These are phyloP conservation scores for Lichtheimia hyalospora DNA, from an alignment of 371 early-diverging fungal genomes.

Conservation along the genomic window DNA sequence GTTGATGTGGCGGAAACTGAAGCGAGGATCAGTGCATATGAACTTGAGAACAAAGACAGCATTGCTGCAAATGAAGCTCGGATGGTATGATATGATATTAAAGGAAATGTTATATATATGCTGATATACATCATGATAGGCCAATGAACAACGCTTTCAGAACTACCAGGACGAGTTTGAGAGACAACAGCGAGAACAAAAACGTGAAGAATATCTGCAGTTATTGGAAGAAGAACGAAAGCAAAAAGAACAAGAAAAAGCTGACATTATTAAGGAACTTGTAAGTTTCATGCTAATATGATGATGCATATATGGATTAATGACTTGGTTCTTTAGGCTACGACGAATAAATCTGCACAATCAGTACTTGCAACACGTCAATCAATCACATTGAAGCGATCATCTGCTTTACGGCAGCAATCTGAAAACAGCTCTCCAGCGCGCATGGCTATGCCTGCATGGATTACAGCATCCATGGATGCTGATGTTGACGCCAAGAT, in stretches of 20 bases:
- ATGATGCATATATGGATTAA: neutral
- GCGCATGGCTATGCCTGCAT: slow-evolving; percentile 35
- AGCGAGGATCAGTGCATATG: slow-evolving; percentile 76
- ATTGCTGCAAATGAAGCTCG: slow-evolving; percentile 72
- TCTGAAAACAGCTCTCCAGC: slow-evolving; percentile 14
- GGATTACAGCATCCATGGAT: slow-evolving; percentile 48
- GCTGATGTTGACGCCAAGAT: slow-evolving; percentile 42
- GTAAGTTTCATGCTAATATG: slow-evolving; percentile 20
- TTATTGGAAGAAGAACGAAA: slow-evolving; percentile 52
- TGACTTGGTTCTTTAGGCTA: slow-evolving; percentile 24
- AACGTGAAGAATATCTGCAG: slow-evolving; percentile 56
- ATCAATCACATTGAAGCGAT: slow-evolving; percentile 39
- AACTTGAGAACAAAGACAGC: slow-evolving; percentile 76
- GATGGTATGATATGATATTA: slow-evolving; percentile 26
- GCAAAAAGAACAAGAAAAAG: slow-evolving; percentile 46
- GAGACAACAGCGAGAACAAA: slow-evolving; percentile 46
- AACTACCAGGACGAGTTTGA: slow-evolving; percentile 45
- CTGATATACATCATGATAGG: slow-evolving; percentile 15
- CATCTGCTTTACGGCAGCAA: slow-evolving; percentile 39
- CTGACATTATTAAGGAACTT: slow-evolving; percentile 50
- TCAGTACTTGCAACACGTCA: slow-evolving; percentile 46
- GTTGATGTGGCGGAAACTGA: slow-evolving; percentile 84
- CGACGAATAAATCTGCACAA: slow-evolving; percentile 50
- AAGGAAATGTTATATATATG: neutral
- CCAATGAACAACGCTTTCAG: slow-evolving; percentile 46